phyloP scores from a whole-genome alignment of 225 moss, liverwort and hornwort species.

The Neckera pumila region DNA sequence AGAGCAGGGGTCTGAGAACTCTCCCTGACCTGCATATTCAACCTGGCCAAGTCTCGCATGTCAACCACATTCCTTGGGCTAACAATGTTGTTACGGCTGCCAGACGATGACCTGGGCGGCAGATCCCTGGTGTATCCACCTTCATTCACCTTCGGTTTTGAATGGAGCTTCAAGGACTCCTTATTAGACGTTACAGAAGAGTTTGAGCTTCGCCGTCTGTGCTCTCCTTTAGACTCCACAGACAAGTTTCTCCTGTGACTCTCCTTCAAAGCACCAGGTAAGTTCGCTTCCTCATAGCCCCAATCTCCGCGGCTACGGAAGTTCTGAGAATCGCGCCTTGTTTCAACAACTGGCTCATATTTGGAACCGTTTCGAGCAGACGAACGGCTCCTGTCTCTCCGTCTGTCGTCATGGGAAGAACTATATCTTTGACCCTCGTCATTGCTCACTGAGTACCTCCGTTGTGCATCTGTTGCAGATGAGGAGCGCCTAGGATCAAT shows the following conservation, averaged over 20 bases:
- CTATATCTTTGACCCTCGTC: neutral
- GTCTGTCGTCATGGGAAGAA: neutral
- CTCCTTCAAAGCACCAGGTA: constrained; percentile 1
- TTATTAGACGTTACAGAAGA: neutral
- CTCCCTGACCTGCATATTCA: constrained; percentile 20
- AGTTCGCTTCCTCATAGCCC: neutral
- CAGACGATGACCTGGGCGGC: constrained; percentile 32
- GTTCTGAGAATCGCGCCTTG: neutral
- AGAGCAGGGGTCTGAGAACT: constrained; percentile 1
- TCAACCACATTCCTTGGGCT: constrained; percentile 33
- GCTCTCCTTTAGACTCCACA: constrained; percentile 15
- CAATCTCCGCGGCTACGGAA: neutral
- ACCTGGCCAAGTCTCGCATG: constrained; percentile 18
- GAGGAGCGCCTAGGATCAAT: constrained; percentile 17
- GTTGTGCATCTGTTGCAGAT: neutral
- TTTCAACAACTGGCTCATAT: neutral
- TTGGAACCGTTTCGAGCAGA: constrained; percentile 2
- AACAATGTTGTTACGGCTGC: neutral
- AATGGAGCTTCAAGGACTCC: neutral
- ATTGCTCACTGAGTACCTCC: neutral
- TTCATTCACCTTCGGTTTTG: neutral
- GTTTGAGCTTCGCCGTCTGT: constrained; percentile 21
- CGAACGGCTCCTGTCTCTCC: constrained; percentile 12
- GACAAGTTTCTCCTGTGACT: neutral
- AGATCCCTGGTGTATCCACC: constrained; percentile 18